Conservation (phyloP, 176 grass and related monocot species). For the Phoenix roebelenii region DNA sequence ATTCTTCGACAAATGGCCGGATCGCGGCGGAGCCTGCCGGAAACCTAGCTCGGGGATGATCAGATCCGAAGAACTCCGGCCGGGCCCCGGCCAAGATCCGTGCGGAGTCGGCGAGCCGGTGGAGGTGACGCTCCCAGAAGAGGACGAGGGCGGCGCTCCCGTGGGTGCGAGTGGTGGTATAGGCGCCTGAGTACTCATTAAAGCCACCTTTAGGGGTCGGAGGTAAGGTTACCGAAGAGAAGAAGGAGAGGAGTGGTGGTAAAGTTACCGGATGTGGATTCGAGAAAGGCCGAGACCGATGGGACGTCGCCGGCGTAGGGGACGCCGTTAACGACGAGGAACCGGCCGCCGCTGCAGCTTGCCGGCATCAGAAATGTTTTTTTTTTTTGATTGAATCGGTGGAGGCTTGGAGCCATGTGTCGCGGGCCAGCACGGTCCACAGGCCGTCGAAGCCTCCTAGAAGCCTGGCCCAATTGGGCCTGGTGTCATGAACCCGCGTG, state of each 20-base stretch:
- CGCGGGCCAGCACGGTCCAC: too few relatives aligned
- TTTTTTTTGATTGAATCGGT: too few relatives aligned
- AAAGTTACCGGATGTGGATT: constrained; percentile 34
- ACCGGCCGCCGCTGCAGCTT: not conserved
- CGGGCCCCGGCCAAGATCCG: constrained; percentile 31
- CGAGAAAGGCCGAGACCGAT: constrained; percentile 51
- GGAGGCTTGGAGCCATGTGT: too few relatives aligned
- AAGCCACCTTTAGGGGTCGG: too few relatives aligned
- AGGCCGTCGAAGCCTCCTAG: too few relatives aligned
- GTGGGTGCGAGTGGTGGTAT: constrained; percentile 61
- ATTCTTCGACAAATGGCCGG: constrained; percentile 25
- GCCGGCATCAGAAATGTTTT: too few relatives aligned
- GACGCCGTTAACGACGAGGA: constrained; percentile 50
- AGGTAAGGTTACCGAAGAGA: not conserved
- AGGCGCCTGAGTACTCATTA: constrained; percentile 30
- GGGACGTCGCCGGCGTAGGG: constrained; percentile 28
- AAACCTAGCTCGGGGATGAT: not conserved
- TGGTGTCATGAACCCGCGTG: too few relatives aligned
- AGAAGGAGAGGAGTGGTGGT: not conserved
- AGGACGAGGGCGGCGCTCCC: constrained; percentile 26
- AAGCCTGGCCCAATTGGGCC: too few relatives aligned
- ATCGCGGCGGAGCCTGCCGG: not conserved
- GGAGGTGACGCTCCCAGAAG: constrained; percentile 77
- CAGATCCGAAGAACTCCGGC: constrained; percentile 43
- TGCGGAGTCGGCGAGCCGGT: constrained; percentile 48